Conservation (phyloP, 129 eudicot genomes). For the Scalesia atractyloides region DNA sequence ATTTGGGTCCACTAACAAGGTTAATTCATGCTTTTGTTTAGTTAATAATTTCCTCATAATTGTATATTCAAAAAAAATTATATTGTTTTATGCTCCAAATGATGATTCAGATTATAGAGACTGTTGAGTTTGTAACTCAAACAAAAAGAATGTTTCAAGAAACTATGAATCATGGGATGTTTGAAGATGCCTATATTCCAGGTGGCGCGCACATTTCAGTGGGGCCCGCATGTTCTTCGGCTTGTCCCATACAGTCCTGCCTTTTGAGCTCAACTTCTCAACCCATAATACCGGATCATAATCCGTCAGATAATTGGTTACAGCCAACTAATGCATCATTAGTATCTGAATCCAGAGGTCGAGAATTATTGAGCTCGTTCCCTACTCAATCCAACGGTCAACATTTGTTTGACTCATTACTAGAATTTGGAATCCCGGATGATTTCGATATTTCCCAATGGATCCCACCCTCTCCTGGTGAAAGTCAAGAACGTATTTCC, state of each 20-base stretch:
- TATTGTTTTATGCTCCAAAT: background rate
- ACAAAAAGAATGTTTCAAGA: constrained; percentile 44
- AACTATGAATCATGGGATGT: constrained; percentile 23
- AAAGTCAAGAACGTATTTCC: constrained; percentile 31
- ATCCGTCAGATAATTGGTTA: constrained; percentile 7
- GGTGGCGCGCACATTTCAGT: background rate
- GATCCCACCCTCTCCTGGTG: constrained; percentile 38
- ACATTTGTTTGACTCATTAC: constrained; percentile 32
- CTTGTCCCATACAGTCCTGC: constrained; percentile 25
- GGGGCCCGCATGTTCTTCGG: constrained; percentile 25
- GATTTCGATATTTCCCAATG: constrained; percentile 42
- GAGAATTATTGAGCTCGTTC: constrained; percentile 9
- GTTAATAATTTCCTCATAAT: background rate
- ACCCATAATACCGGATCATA: constrained; percentile 18
- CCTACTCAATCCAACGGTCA: constrained; percentile 9
- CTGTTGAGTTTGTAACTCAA: constrained; percentile 46
- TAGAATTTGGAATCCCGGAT: constrained; percentile 36
- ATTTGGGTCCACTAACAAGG: constrained; percentile 86
- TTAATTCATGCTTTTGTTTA: constrained; percentile 29
- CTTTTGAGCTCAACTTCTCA: constrained; percentile 30
- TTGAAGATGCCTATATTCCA: constrained; percentile 27
- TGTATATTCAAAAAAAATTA: background rate
- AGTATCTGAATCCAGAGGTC: constrained; percentile 1
- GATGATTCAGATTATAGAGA: constrained; percentile 52
- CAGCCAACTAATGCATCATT: constrained; percentile 22